These are phyloP conservation scores for Bretschneidera sinensis DNA, from an alignment of 345 rosid genomes.

Conservation along the genomic window DNA sequence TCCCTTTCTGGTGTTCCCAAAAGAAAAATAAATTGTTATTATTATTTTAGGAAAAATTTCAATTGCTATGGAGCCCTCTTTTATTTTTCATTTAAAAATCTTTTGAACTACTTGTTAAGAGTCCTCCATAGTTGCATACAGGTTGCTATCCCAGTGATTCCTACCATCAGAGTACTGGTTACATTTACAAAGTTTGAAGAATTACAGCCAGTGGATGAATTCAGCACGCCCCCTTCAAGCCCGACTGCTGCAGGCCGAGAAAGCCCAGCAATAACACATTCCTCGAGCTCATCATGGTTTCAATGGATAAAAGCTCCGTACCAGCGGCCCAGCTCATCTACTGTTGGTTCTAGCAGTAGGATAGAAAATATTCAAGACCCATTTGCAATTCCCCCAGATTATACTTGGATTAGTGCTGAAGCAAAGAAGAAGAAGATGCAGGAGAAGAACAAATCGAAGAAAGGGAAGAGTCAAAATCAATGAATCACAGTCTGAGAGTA, in stretches of 20 bases:
- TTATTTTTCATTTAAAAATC: not conserved
- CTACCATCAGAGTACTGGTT: slow-evolving; percentile 81
- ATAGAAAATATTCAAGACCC: slow-evolving; percentile 67
- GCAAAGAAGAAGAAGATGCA: slow-evolving; percentile 90
- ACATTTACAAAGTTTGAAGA: slow-evolving; percentile 95
- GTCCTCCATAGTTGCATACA: slow-evolving; percentile 22
- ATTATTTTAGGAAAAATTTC: no score
- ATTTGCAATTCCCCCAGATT: slow-evolving; percentile 67
- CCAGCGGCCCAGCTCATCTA: slow-evolving; percentile 46
- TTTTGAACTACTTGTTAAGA: not conserved
- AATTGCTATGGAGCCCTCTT: no score
- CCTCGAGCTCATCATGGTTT: slow-evolving; percentile 75
- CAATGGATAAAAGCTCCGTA: slow-evolving; percentile 87
- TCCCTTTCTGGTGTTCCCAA: no score
- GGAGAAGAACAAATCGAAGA: slow-evolving; percentile 76
- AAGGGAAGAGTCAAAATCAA: slow-evolving; percentile 48
- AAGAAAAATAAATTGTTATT: no score
- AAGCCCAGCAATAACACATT: slow-evolving; percentile 47
- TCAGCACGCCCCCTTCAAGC: slow-evolving; percentile 88
- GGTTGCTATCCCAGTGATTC: slow-evolving; percentile 98
- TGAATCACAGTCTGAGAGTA: slow-evolving; percentile 14
- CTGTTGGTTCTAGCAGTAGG: slow-evolving; percentile 43
- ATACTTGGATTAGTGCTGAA: slow-evolving; percentile 76
- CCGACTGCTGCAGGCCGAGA: slow-evolving; percentile 54
- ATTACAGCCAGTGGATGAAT: slow-evolving; percentile 73